A percentile compares a stretch with the other conserved stretches of the same genome.
Evolutionary conservation across 768 basidiomycete species (phyloP).

Genomic region (Collybia sp.): DNA sequence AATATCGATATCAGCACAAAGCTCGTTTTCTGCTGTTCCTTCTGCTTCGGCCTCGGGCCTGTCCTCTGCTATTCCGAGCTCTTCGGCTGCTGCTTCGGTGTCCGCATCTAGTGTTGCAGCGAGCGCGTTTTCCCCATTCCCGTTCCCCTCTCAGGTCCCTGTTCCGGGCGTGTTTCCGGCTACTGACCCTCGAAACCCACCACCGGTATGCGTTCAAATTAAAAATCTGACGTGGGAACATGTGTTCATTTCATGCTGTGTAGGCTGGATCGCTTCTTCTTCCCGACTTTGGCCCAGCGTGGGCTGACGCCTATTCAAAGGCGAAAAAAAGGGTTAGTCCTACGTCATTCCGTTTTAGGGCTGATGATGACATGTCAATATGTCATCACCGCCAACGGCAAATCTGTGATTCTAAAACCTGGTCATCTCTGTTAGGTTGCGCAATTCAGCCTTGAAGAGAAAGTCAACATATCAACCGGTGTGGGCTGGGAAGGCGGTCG

Average conservation of each 20-base stretch:
- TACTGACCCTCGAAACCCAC: conserved; percentile 40
- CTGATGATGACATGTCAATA: too few relatives aligned
- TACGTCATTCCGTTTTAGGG: neutral
- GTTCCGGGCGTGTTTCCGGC: conserved; percentile 40
- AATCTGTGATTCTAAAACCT: too few relatives aligned
- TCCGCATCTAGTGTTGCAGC: too few relatives aligned
- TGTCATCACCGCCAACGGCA: too few relatives aligned
- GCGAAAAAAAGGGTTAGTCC: conserved; percentile 31
- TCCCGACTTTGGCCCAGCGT: conserved; percentile 23
- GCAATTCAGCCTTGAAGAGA: conserved; percentile 36
- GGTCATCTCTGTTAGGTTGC: conserved; percentile 17
- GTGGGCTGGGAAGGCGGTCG: conserved; percentile 37
- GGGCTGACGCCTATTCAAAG: conserved; percentile 39
- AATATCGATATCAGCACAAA: too few relatives aligned
- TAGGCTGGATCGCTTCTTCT: neutral
- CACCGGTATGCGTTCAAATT: conserved; percentile 23
- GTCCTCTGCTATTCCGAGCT: too few relatives aligned
- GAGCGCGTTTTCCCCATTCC: conserved; percentile 19
- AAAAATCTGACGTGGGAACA: conserved; percentile 2
- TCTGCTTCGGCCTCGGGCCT: too few relatives aligned
- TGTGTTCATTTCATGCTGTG: neutral
- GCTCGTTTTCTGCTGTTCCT: too few relatives aligned
- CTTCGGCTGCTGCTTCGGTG: too few relatives aligned
- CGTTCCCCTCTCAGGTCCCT: conserved; percentile 37
- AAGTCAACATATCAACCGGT: conserved; percentile 44